Evolutionary conservation across 1,284 basidiomycete species (phyloP).

Genomic region (Taiwanofungus camphoratus): DNA sequence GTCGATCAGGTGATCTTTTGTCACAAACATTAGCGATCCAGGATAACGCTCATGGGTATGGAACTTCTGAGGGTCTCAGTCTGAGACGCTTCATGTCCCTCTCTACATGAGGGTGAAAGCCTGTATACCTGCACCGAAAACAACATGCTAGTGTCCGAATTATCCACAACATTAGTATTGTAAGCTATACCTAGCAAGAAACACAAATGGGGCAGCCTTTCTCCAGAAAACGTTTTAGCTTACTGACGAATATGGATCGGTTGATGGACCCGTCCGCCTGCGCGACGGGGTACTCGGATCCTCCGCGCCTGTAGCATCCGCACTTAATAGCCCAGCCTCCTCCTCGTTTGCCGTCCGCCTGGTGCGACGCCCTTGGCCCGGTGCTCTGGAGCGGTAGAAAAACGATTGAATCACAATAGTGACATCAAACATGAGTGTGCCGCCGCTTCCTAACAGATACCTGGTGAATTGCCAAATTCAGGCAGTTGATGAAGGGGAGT

Average conservation of each 20-base stretch:
- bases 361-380: conserved; percentile 17
- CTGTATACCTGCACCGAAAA: too few relatives aligned
- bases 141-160: too few relatives aligned
- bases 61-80: too few relatives aligned
- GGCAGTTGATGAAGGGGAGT: too few relatives aligned
- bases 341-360: conserved; percentile 23
- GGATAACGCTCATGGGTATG: too few relatives aligned
- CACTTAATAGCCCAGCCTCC: conserved; percentile 26
- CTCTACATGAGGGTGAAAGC: too few relatives aligned
- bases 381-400: conserved; percentile 36
- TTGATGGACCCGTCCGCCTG: conserved; percentile 16
- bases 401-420: conserved; percentile 70
- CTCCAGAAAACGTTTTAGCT: not conserved
- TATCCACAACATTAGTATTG: too few relatives aligned
- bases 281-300: conserved; percentile 21
- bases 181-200: too few relatives aligned
- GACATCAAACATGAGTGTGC: conserved; percentile 86
- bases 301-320: conserved; percentile 22
- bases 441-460: conserved; percentile 82
- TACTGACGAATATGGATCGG: not conserved
- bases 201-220: conserved; percentile 9
- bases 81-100: too few relatives aligned
- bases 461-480: conserved; percentile 33
- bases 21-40: too few relatives aligned
- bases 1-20: too few relatives aligned